These are phyloP conservation scores for Backusella australiensis DNA, from an alignment of 192 early-diverging fungal species.

Conservation along the genomic window DNA sequence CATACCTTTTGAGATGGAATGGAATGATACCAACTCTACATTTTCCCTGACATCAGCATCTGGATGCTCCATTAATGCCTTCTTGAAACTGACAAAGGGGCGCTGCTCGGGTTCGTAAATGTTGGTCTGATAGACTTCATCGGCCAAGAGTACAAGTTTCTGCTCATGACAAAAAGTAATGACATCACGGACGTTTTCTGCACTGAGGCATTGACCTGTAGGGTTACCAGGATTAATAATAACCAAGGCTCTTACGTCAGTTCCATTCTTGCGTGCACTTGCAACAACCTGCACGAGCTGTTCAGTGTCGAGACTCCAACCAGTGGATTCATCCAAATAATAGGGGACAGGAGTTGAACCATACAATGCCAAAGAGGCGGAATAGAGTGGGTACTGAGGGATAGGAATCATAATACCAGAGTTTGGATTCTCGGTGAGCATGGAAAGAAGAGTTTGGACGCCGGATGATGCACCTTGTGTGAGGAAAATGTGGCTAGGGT, in stretches of 20 bases:
- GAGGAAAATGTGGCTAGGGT: constrained; percentile 85
- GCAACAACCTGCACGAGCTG: constrained; percentile 64
- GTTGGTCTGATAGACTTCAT: constrained; percentile 99
- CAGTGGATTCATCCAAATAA: constrained; percentile 82
- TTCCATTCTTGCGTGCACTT: constrained; percentile 61
- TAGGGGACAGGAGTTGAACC: constrained; percentile 87
- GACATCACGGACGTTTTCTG: constrained; percentile 85
- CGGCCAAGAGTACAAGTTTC: constrained; percentile 83
- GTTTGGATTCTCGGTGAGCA: constrained; percentile 69
- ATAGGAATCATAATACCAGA: constrained; percentile 99
- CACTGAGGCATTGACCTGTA: constrained; percentile 86
- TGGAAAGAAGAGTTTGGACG: constrained; percentile 88
- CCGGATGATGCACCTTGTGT: constrained; percentile 93
- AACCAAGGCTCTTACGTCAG: constrained; percentile 90
- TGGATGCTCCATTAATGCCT: constrained; percentile 75
- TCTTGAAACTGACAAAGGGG: constrained; percentile 97
- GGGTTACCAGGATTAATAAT: constrained; percentile 99
- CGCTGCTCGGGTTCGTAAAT: constrained; percentile 73
- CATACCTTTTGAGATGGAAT: constrained; percentile 97
- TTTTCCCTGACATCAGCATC: constrained; percentile 52
- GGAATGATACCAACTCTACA: constrained; percentile 92
- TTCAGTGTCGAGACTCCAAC: constrained; percentile 73
- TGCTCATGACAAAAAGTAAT: constrained; percentile 84
- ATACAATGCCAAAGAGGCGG: constrained; percentile 83
- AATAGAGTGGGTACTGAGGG: constrained; percentile 98